A percentile compares a stretch with the other conserved stretches of the same genome.
Evolutionary conservation across 2,329 filamentous ascomycete species (phyloP).

Genomic region (Tetracladium maxilliforme): DNA sequence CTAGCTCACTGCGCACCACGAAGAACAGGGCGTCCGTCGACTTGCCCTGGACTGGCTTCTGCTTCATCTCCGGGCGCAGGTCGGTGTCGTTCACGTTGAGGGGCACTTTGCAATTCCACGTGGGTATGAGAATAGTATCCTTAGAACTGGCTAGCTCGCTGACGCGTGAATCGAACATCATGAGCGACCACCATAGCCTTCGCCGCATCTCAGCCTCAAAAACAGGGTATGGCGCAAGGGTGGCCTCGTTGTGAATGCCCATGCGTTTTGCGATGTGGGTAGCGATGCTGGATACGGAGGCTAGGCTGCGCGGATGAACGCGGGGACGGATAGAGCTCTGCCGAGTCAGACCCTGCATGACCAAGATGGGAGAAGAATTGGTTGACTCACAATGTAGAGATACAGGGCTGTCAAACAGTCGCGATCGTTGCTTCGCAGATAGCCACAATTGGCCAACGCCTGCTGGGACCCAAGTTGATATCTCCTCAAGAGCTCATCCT

Average conservation of each 20-base stretch:
- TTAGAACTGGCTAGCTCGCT: constrained; percentile 46
- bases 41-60: constrained; percentile 31
- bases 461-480: constrained; percentile 30
- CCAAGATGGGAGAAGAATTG: too few relatives aligned
- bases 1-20: constrained; percentile 39
- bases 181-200: constrained; percentile 59
- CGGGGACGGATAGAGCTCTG: too few relatives aligned
- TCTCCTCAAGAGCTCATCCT: constrained; percentile 19
- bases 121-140: constrained; percentile 18
- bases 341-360: too few relatives aligned
- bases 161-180: constrained; percentile 53
- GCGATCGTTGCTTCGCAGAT: constrained; percentile 23
- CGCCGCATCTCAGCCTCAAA: constrained; percentile 59
- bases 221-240: constrained; percentile 23
- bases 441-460: constrained; percentile 24
- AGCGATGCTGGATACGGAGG: constrained; percentile 48
- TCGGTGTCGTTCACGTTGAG: constrained; percentile 49
- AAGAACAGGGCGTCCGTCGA: constrained; percentile 47
- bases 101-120: constrained; percentile 39
- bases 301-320: too few relatives aligned
- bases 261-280: constrained; percentile 54
- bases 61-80: constrained; percentile 39
- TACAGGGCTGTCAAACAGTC: constrained; percentile 33
- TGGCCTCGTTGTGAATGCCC: constrained; percentile 50
- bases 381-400: constrained; percentile 32